Base-by-base conservation (phyloP, 306 rosid genomes). In the Castanopsis chinensis region DNA sequence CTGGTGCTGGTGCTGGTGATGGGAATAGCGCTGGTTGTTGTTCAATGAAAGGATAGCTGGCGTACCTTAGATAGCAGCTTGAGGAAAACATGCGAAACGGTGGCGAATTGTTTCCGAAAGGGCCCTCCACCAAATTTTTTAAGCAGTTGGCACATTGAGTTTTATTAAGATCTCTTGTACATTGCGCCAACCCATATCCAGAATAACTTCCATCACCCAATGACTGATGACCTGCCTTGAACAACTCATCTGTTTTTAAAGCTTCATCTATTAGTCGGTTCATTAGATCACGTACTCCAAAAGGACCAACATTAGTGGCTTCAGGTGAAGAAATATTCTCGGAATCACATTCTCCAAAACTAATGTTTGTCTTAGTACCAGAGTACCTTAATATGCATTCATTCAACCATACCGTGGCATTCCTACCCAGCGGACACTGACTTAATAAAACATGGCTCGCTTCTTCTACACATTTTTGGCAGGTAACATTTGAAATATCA, bases 171-270 rank as follows among this genome's bases (percentile, higher is more conserved):
- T 81, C 84, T 77, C 80, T 75, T n/a, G 84, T 69, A 35, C 84
- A 81, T 30, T 81, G 84, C 28, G 58, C 84, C 54, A 81, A 30
- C 51, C 84, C 84, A 45, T 55, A 69, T 9, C 83, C 13, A 14
- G 5, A 0, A 2, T 56, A 19, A 35, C 33, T 9, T 21, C 8
- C 52, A 25, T 55, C 54, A 10, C 5, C 21, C 14, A 7, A 20
- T 23, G 53, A 25, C 52, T 41, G 19, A 25, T 18, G 18, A 19
- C 70, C 20, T 19, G 84, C 71, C 72, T n/a, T 58, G 61, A 28
- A 81, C 76, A 68, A 19, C 32, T 30, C 28, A 41, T 69, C 20
- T 58, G 52, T 20, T n/a, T 0, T 11, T 11, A 55, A 35, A 49
- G 84, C 80, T 32, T 80, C 35, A 13, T 11, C 69, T 13, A 61